Conservation (phyloP, 495 filamentous ascomycete genomes). For the Thozetella sp. region DNA sequence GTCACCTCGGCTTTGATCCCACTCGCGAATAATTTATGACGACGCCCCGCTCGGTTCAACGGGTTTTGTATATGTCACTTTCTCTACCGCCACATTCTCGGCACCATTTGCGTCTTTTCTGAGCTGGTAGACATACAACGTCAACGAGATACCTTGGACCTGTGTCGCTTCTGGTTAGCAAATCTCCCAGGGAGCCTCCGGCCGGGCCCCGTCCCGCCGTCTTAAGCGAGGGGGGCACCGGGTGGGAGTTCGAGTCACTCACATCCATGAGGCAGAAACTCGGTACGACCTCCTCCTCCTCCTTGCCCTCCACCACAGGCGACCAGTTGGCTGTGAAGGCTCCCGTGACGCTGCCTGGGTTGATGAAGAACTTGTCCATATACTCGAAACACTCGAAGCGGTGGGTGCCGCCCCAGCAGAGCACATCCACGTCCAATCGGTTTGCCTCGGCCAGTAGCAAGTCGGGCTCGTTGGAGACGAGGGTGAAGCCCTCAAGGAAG, state of each 20-base stretch:
- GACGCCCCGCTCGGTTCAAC: conserved; percentile 48
- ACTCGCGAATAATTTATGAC: too few relatives aligned
- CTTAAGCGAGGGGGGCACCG: too few relatives aligned
- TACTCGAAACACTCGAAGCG: conserved; percentile 98
- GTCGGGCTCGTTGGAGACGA: conserved; percentile 92
- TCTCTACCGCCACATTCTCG: conserved; percentile 94
- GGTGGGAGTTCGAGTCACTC: too few relatives aligned
- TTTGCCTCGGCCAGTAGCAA: conserved; percentile 89
- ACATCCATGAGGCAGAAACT: conserved; percentile 99
- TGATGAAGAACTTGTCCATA: conserved; percentile 98
- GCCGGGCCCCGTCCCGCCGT: conserved; percentile 5
- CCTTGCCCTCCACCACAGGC: conserved; percentile 21
- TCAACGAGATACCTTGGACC: conserved; percentile 97
- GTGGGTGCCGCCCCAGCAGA: conserved; percentile 98
- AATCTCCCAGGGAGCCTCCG: conserved; percentile 8
- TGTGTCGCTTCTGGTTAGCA: conserved; percentile 33
- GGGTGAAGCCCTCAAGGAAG: conserved; percentile 95
- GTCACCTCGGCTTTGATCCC: too few relatives aligned
- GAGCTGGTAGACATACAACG: conserved; percentile 96
- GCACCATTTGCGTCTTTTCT: conserved; percentile 85
- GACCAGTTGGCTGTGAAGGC: conserved; percentile 66
- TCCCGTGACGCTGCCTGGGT: conserved; percentile 92
- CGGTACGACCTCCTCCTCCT: conserved; percentile 79
- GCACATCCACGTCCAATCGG: conserved; percentile 94
- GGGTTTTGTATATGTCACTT: conserved; percentile 95